Percentiles rank a stretch among this genome's conserved stretches.
These are phyloP conservation scores for Teunomyces stri DNA, from an alignment of 805 yeast species.

Conservation along the genomic window DNA sequence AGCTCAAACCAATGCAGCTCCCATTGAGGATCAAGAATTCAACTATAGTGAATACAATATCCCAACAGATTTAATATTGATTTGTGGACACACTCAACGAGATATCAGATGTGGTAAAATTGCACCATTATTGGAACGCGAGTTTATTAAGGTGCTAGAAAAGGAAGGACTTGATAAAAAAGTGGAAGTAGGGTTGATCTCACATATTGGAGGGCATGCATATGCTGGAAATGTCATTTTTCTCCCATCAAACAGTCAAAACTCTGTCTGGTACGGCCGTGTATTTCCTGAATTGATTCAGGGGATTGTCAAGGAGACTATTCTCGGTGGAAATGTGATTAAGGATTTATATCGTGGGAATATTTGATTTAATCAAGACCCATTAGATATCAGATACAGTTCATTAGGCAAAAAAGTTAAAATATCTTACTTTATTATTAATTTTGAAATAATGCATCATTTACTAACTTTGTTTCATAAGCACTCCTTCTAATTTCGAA, in stretches of 20 bases:
- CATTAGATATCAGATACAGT: not conserved
- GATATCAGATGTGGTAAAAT: conserved; percentile 66
- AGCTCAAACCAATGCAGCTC: not conserved
- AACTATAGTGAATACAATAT: conserved; percentile 12
- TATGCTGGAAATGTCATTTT: conserved; percentile 80
- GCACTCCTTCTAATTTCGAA: not conserved
- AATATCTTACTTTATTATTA: not conserved
- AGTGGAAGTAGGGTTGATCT: conserved; percentile 51
- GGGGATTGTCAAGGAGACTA: conserved; percentile 57
- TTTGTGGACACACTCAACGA: conserved; percentile 66
- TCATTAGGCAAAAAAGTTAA: not conserved
- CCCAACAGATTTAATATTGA: conserved; percentile 38
- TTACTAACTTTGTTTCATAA: not conserved
- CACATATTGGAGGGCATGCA: conserved; percentile 85
- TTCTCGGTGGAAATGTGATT: conserved; percentile 49
- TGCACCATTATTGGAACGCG: conserved; percentile 57
- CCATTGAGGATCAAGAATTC: not conserved
- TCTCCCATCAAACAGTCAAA: conserved; percentile 28
- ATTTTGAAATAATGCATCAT: not conserved
- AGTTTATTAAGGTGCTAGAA: conserved; percentile 45
- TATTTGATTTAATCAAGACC: not conserved
- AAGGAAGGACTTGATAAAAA: conserved; percentile 25
- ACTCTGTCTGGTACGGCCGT: conserved; percentile 71
- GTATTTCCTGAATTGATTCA: conserved; percentile 67
- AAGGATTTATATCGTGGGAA: conserved; percentile 56